Percentiles rank a stretch among this genome's conserved stretches.
These are phyloP conservation scores for Mortierella sp. DNA, from an alignment of 371 early-diverging fungal genomes.

Conservation along the genomic window DNA sequence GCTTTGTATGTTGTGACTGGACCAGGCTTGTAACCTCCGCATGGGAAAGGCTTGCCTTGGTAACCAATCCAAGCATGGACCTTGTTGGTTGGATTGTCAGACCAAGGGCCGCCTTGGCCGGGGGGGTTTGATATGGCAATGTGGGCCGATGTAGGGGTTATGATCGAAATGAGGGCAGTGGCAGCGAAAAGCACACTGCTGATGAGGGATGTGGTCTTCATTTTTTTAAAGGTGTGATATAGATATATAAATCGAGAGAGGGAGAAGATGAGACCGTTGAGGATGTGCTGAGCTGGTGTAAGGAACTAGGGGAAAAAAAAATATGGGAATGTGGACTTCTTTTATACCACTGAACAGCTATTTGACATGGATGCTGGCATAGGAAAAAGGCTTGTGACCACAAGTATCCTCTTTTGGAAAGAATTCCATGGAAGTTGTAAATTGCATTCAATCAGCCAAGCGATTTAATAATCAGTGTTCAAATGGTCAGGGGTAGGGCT, in stretches of 20 bases:
- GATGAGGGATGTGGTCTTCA: conserved; percentile 31
- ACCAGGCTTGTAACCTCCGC: conserved; percentile 46
- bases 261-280: neutral
- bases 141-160: conserved; percentile 35
- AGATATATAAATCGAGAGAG: neutral
- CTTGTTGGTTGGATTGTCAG: conserved; percentile 15
- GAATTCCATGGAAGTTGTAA: no score
- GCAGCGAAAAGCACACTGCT: conserved; percentile 27
- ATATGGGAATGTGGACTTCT: neutral
- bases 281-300: neutral
- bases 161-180: conserved; percentile 19
- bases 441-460: no score
- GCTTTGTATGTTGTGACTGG: conserved; percentile 43
- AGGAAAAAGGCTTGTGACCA: neutral
- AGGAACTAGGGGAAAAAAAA: neutral
- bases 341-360: neutral
- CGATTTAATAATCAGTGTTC: no score
- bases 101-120: conserved; percentile 47
- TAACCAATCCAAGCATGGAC: conserved; percentile 49
- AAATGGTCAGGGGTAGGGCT: no score
- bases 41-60: conserved; percentile 46
- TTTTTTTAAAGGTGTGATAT: conserved; percentile 9
- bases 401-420: no score
- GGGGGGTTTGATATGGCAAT: conserved; percentile 51
- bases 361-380: neutral